Percentiles rank a stretch among this genome's conserved stretches.
Conservation (phyloP, 768 basidiomycete species). For the Amanita fuliginea region DNA sequence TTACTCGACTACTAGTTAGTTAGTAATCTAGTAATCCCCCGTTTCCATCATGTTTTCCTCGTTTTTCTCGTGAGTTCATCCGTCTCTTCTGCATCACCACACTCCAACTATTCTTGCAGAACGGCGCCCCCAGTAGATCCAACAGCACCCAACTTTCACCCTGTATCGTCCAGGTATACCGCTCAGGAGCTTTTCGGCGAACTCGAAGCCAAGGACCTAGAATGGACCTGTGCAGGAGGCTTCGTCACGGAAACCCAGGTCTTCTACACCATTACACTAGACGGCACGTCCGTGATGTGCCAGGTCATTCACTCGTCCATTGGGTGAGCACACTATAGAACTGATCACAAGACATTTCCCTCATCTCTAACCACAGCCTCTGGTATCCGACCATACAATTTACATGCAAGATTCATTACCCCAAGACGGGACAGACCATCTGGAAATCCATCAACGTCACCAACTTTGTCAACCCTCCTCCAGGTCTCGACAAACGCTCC, state of each 20-base stretch:
- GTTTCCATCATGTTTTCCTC: constrained; percentile 60
- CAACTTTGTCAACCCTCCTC: constrained; percentile 70
- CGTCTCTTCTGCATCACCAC: not conserved
- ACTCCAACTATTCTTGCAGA: constrained; percentile 18
- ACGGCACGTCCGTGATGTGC: constrained; percentile 70
- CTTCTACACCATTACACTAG: constrained; percentile 74
- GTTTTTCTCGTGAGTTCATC: constrained; percentile 58
- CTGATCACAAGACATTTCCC: constrained; percentile 8
- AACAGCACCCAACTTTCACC: constrained; percentile 70
- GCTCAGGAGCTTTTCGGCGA: constrained; percentile 60
- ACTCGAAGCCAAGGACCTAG: constrained; percentile 62
- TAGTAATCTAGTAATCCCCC: not conserved
- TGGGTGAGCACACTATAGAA: constrained; percentile 44
- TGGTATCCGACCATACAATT: constrained; percentile 96
- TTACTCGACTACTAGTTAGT: no score
- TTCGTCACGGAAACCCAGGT: constrained; percentile 87
- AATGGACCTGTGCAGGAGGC: constrained; percentile 75
- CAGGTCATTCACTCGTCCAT: constrained; percentile 85
- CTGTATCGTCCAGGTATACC: constrained; percentile 54
- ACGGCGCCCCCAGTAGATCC: constrained; percentile 49
- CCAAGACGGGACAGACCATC: constrained; percentile 54
- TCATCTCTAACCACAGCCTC: constrained; percentile 34
- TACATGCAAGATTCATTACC: constrained; percentile 80
- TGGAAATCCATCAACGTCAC: constrained; percentile 87
- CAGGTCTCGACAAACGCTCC: constrained; percentile 75